Evolutionary conservation across 2,329 filamentous ascomycete species (phyloP).

Genomic region (Conoideocrella luteorostrata): DNA sequence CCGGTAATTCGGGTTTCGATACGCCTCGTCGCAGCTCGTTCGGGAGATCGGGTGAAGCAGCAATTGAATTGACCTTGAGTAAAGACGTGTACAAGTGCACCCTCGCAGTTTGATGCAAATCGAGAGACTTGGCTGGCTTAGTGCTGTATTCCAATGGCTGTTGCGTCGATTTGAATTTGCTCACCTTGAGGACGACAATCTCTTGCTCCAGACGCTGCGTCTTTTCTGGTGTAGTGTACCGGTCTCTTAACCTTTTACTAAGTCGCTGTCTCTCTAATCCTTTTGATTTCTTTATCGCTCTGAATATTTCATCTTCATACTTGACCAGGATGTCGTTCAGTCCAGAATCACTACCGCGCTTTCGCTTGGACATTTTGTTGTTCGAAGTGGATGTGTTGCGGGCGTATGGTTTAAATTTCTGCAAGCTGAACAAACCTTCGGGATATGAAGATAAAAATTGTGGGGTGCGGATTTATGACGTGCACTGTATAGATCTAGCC

Average conservation of each 20-base stretch:
- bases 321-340: slow-evolving; percentile 47
- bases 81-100: slow-evolving; percentile 50
- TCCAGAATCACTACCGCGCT: slow-evolving; percentile 38
- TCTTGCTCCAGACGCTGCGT: slow-evolving; percentile 57
- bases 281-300: slow-evolving; percentile 65
- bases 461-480: neutral
- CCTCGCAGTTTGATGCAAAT: slow-evolving; percentile 50
- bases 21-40: slow-evolving; percentile 39
- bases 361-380: slow-evolving; percentile 50
- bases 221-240: slow-evolving; percentile 40
- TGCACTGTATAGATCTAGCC: neutral
- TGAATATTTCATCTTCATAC: slow-evolving; percentile 53
- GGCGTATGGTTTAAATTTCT: neutral
- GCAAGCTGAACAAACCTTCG: neutral
- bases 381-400: neutral
- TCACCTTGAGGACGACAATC: slow-evolving; percentile 47
- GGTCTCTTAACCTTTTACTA: slow-evolving; percentile 50
- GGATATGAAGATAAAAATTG: neutral
- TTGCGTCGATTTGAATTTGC: neutral
- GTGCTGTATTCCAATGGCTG: too few relatives aligned
- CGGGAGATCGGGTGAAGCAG: slow-evolving; percentile 44
- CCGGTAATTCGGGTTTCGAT: slow-evolving; percentile 43
- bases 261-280: slow-evolving; percentile 74
- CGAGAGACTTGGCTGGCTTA: slow-evolving; percentile 38
- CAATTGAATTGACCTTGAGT: slow-evolving; percentile 46